Conservation (phyloP, 257 asterid genomes). For the Anisodus acutangulus region DNA sequence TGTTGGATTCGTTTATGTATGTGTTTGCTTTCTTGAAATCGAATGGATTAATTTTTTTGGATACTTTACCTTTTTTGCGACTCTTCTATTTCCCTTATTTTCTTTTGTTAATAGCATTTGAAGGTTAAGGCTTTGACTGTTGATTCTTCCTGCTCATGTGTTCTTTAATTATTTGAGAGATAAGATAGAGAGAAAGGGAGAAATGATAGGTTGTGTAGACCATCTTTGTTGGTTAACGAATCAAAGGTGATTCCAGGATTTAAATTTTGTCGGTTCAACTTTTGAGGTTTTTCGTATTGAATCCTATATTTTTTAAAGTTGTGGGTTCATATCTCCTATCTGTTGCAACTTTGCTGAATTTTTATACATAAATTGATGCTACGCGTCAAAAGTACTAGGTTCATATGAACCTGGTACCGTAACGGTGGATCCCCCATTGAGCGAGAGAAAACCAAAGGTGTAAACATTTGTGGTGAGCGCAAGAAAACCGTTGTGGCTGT, state of each 20-base stretch:
- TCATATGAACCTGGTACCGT: no score
- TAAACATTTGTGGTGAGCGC: not conserved
- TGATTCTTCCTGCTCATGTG: not conserved
- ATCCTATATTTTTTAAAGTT: no score
- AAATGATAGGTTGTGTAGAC: not conserved
- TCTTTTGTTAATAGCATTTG: not conserved
- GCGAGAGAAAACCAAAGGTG: not conserved
- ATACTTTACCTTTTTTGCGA: not conserved
- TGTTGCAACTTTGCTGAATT: no score
- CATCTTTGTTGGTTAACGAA: not conserved
- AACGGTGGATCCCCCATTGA: no score
- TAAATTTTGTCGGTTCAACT: no score
- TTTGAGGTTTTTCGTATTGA: no score
- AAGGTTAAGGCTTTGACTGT: not conserved
- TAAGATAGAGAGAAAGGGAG: not conserved
- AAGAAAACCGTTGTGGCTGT: not conserved
- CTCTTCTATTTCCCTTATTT: not conserved
- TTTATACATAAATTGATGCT: no score
- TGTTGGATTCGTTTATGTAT: not conserved
- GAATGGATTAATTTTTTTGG: not conserved
- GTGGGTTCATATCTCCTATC: no score
- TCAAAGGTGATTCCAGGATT: no score
- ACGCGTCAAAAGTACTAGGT: no score
- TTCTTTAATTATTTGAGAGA: not conserved
- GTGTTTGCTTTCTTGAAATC: conserved; percentile 7